A percentile compares a stretch with the other conserved stretches of the same genome.
phyloP scores from a whole-genome alignment of 495 filamentous ascomycete genomes.

The Hypoxylon fragiforme region DNA sequence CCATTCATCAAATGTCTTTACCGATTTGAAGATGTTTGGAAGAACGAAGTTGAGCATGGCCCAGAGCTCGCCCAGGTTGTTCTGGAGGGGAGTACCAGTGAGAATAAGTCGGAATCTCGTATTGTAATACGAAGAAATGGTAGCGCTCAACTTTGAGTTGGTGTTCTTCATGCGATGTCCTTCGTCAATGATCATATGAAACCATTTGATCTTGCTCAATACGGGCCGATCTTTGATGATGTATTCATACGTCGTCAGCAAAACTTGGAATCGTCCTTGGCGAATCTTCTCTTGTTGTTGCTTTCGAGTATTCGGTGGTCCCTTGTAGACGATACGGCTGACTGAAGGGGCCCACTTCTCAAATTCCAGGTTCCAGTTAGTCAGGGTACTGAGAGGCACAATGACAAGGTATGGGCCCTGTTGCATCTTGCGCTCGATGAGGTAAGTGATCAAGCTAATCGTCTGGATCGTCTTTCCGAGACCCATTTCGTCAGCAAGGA shows the following conservation, averaged over 20 bases:
- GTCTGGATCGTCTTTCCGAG: slow-evolving; percentile 99
- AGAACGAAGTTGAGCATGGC: slow-evolving; percentile 97
- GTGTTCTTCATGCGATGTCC: slow-evolving; percentile 99
- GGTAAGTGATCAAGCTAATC: slow-evolving; percentile 94
- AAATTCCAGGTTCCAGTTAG: slow-evolving; percentile 98
- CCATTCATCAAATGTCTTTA: slow-evolving; percentile 99
- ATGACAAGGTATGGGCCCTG: slow-evolving; percentile 95
- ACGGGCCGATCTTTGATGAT: slow-evolving; percentile 98
- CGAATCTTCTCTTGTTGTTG: slow-evolving; percentile 91
- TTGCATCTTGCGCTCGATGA: slow-evolving; percentile 94
- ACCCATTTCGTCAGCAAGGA: slow-evolving; percentile 98
- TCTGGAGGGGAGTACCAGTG: slow-evolving; percentile 95
- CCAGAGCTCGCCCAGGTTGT: slow-evolving; percentile 96
- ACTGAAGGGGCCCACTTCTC: slow-evolving; percentile 97
- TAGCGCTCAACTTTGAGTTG: slow-evolving; percentile 94
- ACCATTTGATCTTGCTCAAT: slow-evolving; percentile 96
- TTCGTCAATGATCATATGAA: slow-evolving; percentile 99
- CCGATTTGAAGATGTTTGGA: slow-evolving; percentile 98
- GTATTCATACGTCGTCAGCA: slow-evolving; percentile 97
- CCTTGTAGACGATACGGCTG: slow-evolving; percentile 90
- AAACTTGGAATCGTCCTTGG: slow-evolving; percentile 91
- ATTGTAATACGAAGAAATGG: slow-evolving; percentile 90
- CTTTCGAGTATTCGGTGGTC: slow-evolving; percentile 85
- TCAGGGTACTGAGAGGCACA: slow-evolving; percentile 92
- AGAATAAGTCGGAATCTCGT: slow-evolving; percentile 95